These are phyloP conservation scores for Fusarium globosum DNA, from an alignment of 2,329 filamentous ascomycete species.

Conservation along the genomic window DNA sequence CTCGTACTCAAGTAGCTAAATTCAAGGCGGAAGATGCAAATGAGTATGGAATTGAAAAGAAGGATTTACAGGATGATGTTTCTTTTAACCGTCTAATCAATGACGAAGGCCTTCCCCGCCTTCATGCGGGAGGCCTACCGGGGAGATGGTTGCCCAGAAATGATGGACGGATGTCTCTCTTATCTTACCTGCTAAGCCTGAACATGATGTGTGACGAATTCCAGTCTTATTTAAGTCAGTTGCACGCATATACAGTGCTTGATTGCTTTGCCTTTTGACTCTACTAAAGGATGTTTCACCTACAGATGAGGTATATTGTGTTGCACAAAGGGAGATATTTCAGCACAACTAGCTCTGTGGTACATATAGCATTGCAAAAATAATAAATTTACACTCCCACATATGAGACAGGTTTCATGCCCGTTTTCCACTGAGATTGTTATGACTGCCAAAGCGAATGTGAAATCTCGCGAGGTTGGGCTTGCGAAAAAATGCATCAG, in stretches of 20 bases:
- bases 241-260: background rate
- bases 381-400: background rate
- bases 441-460: background rate
- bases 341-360: background rate
- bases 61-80: no score
- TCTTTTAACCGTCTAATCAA: background rate
- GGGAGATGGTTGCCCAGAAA: background rate
- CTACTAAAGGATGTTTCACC: background rate
- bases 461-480: background rate
- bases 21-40: background rate
- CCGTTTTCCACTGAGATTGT: no score
- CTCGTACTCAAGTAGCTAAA: no score
- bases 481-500: background rate
- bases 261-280: background rate
- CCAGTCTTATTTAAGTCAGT: background rate
- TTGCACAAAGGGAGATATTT: background rate
- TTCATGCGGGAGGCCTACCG: constrained; percentile 30
- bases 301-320: background rate
- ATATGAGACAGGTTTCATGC: background rate
- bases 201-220: background rate
- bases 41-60: background rate
- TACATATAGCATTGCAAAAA: background rate
- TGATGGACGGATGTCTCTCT: background rate
- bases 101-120: constrained; percentile 11
- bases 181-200: background rate